Conservation (phyloP, 495 filamentous ascomycete genomes). For the Lasiosphaeriaceae sp. region DNA sequence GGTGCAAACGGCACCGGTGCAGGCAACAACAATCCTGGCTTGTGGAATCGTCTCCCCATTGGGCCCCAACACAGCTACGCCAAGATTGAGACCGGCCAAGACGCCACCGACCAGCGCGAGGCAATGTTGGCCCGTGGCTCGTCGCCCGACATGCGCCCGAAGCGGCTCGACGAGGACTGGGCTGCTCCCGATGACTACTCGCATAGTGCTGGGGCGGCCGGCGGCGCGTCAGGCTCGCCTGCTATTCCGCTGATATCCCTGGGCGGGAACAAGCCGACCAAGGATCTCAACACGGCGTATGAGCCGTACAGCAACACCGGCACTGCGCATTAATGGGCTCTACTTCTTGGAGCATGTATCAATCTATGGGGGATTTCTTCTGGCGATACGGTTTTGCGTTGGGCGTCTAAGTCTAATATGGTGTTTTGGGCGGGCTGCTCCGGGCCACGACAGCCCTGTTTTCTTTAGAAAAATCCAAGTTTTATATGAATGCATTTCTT, state of each 20-base stretch:
- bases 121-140: not conserved
- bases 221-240: not conserved
- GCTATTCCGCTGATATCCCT: conserved; percentile 9
- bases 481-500: no score
- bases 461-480: no score
- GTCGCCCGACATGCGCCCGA: not conserved
- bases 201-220: not conserved
- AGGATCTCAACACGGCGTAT: conserved; percentile 19
- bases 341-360: no score
- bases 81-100: conserved; percentile 29
- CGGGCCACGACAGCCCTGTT: no score
- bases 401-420: no score
- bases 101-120: conserved; percentile 2
- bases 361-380: no score
- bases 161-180: conserved; percentile 22
- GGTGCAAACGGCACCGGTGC: conserved; percentile 1
- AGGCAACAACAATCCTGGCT: conserved; percentile 1
- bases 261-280: conserved; percentile 10
- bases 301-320: conserved; percentile 11
- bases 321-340: not conserved
- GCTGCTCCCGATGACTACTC: conserved; percentile 22
- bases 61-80: conserved; percentile 30
- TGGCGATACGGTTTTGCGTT: no score
- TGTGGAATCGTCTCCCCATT: conserved; percentile 13
- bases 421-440: no score